Conservation (phyloP, 148 eudicot species). For the Dianthus caryophyllus region DNA sequence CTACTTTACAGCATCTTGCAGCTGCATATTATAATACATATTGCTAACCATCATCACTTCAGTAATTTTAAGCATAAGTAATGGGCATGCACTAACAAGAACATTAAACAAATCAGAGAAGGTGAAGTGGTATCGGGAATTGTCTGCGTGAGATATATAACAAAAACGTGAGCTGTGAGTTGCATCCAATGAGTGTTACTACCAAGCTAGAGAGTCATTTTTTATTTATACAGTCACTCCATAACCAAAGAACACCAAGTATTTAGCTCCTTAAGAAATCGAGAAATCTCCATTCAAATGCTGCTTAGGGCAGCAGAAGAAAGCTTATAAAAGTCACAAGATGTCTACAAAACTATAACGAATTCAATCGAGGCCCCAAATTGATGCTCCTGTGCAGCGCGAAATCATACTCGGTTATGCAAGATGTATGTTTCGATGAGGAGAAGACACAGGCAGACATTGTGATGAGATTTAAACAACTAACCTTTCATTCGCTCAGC, state of each 20-base stretch:
- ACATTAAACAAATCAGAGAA: neutral
- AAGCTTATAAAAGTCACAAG: neutral
- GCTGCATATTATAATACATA: neutral
- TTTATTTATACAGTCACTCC: no score
- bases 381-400: neutral
- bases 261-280: neutral
- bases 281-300: neutral
- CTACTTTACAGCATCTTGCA: neutral
- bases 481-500: conserved; percentile 31
- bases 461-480: neutral
- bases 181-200: no score
- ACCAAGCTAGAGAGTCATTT: no score
- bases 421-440: neutral
- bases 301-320: neutral
- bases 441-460: neutral
- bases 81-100: neutral
- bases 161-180: no score
- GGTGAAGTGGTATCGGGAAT: no score
- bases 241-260: no score
- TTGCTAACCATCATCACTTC: neutral
- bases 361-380: neutral
- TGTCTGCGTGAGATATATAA: no score
- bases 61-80: neutral
- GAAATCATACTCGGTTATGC: neutral
- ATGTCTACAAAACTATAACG: neutral